Evolutionary conservation across 306 rosid species (phyloP).

Genomic region (Cucurbita pepo): DNA sequence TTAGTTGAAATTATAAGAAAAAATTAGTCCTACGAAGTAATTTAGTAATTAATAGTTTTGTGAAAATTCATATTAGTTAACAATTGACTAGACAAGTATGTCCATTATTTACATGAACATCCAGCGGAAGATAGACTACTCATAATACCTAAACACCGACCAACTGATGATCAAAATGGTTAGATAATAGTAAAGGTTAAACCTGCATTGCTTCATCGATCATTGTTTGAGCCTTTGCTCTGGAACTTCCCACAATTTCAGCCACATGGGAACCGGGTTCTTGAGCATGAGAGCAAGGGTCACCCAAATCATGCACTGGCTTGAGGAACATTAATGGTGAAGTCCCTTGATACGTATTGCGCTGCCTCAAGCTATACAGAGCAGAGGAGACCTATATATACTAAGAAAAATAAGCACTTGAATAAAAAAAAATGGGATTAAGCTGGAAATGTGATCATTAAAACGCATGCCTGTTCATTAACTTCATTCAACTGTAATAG

Average conservation of each 20-base stretch:
- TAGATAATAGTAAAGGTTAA: constrained; percentile 5
- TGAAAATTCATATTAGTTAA: background rate
- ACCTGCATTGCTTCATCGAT: constrained; percentile 78
- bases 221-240: constrained; percentile 48
- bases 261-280: constrained; percentile 47
- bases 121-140: background rate
- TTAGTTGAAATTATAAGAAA: background rate
- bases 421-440: constrained; percentile 6
- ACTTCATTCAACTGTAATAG: constrained; percentile 61
- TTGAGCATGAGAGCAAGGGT: constrained; percentile 40
- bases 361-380: constrained; percentile 66
- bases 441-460: constrained; percentile 4
- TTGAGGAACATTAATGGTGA: constrained; percentile 30
- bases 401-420: constrained; percentile 8
- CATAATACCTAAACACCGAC: background rate
- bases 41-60: background rate
- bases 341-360: constrained; percentile 63
- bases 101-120: background rate
- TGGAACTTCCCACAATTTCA: constrained; percentile 81
- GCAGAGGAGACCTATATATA: constrained; percentile 67
- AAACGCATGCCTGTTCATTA: constrained; percentile 57
- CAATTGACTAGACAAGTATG: background rate
- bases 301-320: constrained; percentile 35
- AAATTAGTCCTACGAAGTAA: background rate
- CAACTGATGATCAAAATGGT: background rate